Evolutionary conservation across 805 yeast genomes (phyloP), one percentile per base, ranked within the genome.

Genomic region (Candida ovalis): DNA sequence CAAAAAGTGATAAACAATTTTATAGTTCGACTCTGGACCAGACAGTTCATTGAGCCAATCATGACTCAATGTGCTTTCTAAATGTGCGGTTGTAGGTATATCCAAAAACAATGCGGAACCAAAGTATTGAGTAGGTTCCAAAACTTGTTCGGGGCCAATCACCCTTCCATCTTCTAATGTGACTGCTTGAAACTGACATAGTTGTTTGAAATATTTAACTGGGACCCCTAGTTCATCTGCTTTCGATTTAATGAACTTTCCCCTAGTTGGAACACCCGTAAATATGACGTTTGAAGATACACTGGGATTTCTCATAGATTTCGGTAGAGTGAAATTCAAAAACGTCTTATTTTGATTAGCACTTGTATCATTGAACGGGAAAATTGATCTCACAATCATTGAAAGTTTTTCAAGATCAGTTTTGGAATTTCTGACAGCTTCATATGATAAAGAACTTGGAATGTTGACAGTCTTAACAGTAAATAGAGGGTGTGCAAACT

Each of bases 1-100:
- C 24, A 94, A 67, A 48, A 88, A 78, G 65, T 88, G 96, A 62
- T 88, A 90, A 1, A 90, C 85, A 1, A 77, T 63, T 1, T 80
- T 77, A 44, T 51, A 60, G 9, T 56, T 49, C 13, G 44, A 40
- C 2, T 12, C 22, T 8, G 46, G 47, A 4, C 46, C 43, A 2
- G 45, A 30, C 4, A 56, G 15, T 1, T 57, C 59, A 1, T 21
- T 25, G 21, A 47, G 17, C 67, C 69, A 61, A 24, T 64, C 57
- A 33, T 57, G 45, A 3, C 30, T 21, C 5, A 68, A 21, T 0
- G 72, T 65, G 12, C 50, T 63, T 18, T 52, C 54, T 15, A 80
- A 62, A 57, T 83, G 86, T 0, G 60, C 63, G 0, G 52, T 46
- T 17, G 73, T 69, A 0, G 97, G 96, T 22, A 89, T 76, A 59